These are phyloP conservation scores for Abrus pulchellus DNA, from an alignment of 306 rosid species.

Conservation along the genomic window DNA sequence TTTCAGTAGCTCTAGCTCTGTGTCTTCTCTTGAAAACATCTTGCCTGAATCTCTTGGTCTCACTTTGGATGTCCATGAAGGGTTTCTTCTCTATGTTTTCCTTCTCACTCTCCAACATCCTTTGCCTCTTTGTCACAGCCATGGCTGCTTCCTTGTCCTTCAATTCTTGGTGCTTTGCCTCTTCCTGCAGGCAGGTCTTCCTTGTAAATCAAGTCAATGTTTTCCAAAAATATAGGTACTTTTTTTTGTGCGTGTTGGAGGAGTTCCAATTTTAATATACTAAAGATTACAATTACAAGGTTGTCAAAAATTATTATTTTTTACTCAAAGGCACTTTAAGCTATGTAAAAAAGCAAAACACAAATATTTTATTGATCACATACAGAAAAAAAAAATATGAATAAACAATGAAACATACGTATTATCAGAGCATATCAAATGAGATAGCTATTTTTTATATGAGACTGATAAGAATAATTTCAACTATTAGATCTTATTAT, in stretches of 20 bases:
- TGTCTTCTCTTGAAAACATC: slow-evolving; percentile 96
- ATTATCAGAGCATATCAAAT: too few relatives aligned
- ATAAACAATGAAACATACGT: neutral
- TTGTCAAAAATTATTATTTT: neutral
- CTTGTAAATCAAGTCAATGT: slow-evolving; percentile 30
- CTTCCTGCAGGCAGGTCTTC: slow-evolving; percentile 61
- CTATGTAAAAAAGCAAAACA: slow-evolving; percentile 22
- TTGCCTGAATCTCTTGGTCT: slow-evolving; percentile 91
- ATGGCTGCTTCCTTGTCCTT: slow-evolving; percentile 70
- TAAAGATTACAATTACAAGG: slow-evolving; percentile 7
- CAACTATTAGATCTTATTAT: neutral
- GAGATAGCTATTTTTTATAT: too few relatives aligned
- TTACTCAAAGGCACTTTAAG: neutral
- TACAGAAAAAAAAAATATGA: slow-evolving; percentile 2
- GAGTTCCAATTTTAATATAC: neutral
- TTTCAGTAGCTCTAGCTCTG: slow-evolving; percentile 68
- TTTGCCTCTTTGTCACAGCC: slow-evolving; percentile 76
- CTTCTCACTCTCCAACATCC: slow-evolving; percentile 79
- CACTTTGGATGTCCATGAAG: slow-evolving; percentile 76
- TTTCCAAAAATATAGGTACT: neutral
- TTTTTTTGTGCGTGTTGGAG: neutral
- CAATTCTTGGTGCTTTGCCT: slow-evolving; percentile 64
- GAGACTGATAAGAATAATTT: too few relatives aligned
- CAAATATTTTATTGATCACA: slow-evolving; percentile 15
- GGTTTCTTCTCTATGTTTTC: slow-evolving; percentile 84